These are phyloP conservation scores for Backusella mclennaniae DNA, from an alignment of 192 early-diverging fungal species.

Conservation along the genomic window DNA sequence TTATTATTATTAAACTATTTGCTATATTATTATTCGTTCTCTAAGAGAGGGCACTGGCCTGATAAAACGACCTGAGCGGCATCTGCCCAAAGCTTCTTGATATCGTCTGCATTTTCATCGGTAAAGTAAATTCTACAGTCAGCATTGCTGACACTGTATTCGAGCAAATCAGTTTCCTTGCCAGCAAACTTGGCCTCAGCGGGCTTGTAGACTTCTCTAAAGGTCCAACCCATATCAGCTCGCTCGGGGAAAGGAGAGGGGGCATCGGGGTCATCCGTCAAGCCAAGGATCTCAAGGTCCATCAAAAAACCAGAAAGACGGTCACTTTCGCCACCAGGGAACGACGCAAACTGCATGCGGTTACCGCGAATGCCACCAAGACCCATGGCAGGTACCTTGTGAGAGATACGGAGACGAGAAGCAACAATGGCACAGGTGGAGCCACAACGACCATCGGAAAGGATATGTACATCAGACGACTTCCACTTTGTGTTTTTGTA, in stretches of 20 bases:
- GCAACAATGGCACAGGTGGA: conserved; percentile 41
- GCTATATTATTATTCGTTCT: not conserved
- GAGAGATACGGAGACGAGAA: conserved; percentile 31
- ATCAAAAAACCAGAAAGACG: conserved; percentile 31
- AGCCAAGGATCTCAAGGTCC: conserved; percentile 22
- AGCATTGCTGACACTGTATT: conserved; percentile 33
- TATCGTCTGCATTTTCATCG: conserved; percentile 30
- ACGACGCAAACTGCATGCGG: conserved; percentile 40
- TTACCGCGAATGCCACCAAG: conserved; percentile 37
- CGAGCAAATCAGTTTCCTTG: conserved; percentile 19
- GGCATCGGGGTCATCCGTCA: conserved; percentile 27
- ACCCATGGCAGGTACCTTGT: conserved; percentile 33
- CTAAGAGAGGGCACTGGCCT: conserved; percentile 25
- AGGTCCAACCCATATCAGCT: conserved; percentile 41
- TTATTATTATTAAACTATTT: not conserved
- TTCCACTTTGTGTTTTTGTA: conserved; percentile 30
- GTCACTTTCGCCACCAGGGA: conserved; percentile 40
- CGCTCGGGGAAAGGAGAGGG: conserved; percentile 34
- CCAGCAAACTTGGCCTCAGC: conserved; percentile 2
- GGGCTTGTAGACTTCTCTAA: conserved; percentile 34
- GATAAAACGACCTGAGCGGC: conserved; percentile 22
- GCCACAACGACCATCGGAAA: conserved; percentile 38
- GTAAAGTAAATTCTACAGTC: conserved; percentile 34
- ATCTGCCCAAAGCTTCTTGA: conserved; percentile 28
- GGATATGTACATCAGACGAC: conserved; percentile 23